These are phyloP conservation scores for Pseudodiploospora longispora DNA, from an alignment of 2,329 filamentous ascomycete species.

Conservation along the genomic window DNA sequence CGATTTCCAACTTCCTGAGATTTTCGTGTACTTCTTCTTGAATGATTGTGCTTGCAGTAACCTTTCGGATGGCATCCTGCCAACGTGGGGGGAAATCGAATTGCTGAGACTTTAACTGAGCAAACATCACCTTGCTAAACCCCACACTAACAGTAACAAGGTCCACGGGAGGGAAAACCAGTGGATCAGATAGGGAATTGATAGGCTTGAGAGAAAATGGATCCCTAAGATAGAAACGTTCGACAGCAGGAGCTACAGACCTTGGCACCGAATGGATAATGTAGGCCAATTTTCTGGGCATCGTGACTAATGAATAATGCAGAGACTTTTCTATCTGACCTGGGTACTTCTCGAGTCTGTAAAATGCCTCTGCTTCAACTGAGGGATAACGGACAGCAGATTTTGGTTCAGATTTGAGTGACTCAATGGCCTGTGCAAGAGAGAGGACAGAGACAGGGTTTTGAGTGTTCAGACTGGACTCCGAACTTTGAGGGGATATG, in stretches of 20 bases:
- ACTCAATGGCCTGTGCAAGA: slow-evolving; percentile 54
- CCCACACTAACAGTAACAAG: slow-evolving; percentile 69
- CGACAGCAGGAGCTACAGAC: slow-evolving; percentile 73
- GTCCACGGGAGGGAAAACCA: slow-evolving; percentile 68
- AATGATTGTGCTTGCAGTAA: slow-evolving; percentile 9
- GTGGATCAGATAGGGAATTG: slow-evolving; percentile 41
- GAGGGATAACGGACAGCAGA: slow-evolving; percentile 62
- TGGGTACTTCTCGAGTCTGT: slow-evolving; percentile 78
- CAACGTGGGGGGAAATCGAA: slow-evolving; percentile 58
- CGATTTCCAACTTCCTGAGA: slow-evolving; percentile 49
- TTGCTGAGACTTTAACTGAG: slow-evolving; percentile 79
- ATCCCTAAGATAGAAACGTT: slow-evolving; percentile 89
- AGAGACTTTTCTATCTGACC: slow-evolving; percentile 62
- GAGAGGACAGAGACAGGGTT: slow-evolving; percentile 39
- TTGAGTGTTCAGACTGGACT: neutral
- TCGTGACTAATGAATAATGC: slow-evolving; percentile 64
- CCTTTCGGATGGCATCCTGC: slow-evolving; percentile 26
- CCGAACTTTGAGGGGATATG: slow-evolving; percentile 33
- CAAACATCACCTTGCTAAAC: slow-evolving; percentile 85
- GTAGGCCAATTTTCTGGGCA: slow-evolving; percentile 76
- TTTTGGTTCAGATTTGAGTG: slow-evolving; percentile 48
- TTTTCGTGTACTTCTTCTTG: slow-evolving; percentile 11
- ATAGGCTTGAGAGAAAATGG: slow-evolving; percentile 66
- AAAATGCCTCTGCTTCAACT: slow-evolving; percentile 85
- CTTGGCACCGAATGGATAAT: slow-evolving; percentile 68